Evolutionary conservation across 345 rosid genomes (phyloP), one percentile per base, ranked within the genome.

Genomic region (Chamaenerion angustifolium): DNA sequence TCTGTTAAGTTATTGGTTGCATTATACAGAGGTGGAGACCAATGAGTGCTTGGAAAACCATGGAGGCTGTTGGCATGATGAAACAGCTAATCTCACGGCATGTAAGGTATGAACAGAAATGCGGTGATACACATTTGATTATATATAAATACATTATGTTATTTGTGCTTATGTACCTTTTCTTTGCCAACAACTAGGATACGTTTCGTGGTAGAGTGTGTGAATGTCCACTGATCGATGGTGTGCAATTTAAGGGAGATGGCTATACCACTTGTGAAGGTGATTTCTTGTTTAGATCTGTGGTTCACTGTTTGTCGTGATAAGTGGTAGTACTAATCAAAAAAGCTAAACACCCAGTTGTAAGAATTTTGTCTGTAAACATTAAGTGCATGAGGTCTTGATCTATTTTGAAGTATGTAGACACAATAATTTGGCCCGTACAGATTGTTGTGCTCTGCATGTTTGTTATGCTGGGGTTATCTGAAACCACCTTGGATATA

Each of bases 121-220:
- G 37, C 10, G 37, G 37, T 31, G 37, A 4, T 31, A 7, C 5
- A 31, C 37, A 31, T 31, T 0, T 31, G 37, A 31, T 31, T 31
- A 31, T 31, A 31, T 31, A 21, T 21, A 21, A 21, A 21, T 21
- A 31, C 8, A 31, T 31, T 31, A 31, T 4, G 37, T 31, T 7
- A 31, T 31, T 31, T 31, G 37, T 8, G 10, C 37, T 31, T 31
- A 31, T 31, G 37, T 31, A 31, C 37, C 10, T 8, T 5, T 31
- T 31, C 5, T 4, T 31, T 2, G 37, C 37, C 37, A 31, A 31
- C 37, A 31, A 5, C 37, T 31, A 92, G 98, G 98, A 92, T 69
- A 92, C 98, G 11, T 92, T 92, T 56, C 95, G 98, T 53, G 98
- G 98, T 54, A 80, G 78, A 59, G 90, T 87, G 49, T 92, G 98